Percentiles rank a stretch among this genome's conserved stretches.
These are phyloP conservation scores for Pseudogymnoascus sp. DNA, from an alignment of 2,329 filamentous ascomycete genomes.

Conservation along the genomic window DNA sequence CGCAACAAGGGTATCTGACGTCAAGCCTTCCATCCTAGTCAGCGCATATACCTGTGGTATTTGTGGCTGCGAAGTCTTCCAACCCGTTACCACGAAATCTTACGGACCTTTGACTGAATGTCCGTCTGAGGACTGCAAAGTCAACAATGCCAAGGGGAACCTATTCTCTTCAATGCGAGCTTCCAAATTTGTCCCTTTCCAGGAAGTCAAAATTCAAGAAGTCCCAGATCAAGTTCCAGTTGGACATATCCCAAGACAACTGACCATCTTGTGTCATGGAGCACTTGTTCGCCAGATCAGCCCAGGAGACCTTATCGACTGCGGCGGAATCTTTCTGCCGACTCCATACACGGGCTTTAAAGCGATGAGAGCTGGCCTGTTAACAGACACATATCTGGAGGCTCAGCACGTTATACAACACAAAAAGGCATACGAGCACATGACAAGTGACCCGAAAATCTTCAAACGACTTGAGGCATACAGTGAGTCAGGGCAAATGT, in stretches of 20 bases:
- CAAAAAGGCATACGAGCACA: conserved; percentile 95
- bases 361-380: conserved; percentile 88
- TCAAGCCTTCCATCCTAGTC: conserved; percentile 95
- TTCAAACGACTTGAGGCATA: conserved; percentile 80
- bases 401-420: conserved; percentile 90
- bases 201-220: conserved; percentile 97
- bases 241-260: conserved; percentile 86
- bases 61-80: conserved; percentile 95
- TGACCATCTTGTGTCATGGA: conserved; percentile 86
- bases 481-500: conserved; percentile 79
- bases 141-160: conserved; percentile 87
- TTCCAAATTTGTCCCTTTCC: conserved; percentile 94
- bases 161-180: conserved; percentile 91
- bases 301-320: conserved; percentile 88
- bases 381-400: conserved; percentile 95
- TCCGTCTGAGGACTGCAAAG: conserved; percentile 80
- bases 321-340: conserved; percentile 91
- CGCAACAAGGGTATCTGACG: conserved; percentile 89
- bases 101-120: conserved; percentile 83
- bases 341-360: conserved; percentile 99
- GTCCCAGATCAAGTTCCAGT: conserved; percentile 99
- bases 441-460: conserved; percentile 72
- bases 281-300: conserved; percentile 79
- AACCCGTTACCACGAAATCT: conserved; percentile 84
- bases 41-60: conserved; percentile 97